phyloP scores from a whole-genome alignment of 352 stramenopile species.

The Globisporangium viniferum region DNA sequence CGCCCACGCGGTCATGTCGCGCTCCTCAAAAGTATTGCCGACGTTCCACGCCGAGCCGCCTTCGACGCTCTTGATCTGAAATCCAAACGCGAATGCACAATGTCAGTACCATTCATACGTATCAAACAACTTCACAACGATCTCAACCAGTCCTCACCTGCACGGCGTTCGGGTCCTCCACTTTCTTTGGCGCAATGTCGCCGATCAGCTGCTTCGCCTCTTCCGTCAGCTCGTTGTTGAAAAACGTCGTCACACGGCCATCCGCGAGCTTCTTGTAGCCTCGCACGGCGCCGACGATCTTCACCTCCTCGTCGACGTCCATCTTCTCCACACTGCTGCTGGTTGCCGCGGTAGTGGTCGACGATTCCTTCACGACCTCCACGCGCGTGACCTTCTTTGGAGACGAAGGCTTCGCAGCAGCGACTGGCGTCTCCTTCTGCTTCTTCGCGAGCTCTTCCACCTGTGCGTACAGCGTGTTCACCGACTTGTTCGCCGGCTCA shows the following conservation, averaged over 20 bases:
- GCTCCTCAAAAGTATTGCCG: slow-evolving; percentile 93
- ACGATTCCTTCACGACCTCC: slow-evolving; percentile 33
- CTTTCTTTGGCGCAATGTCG: slow-evolving; percentile 92
- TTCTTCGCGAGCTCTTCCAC: slow-evolving; percentile 60
- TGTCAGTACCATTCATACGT: background rate
- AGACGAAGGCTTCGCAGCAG: slow-evolving; percentile 7
- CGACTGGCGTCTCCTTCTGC: slow-evolving; percentile 38
- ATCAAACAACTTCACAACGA: too few species aligned
- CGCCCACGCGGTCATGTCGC: slow-evolving; percentile 88
- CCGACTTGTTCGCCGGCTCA: slow-evolving; percentile 75
- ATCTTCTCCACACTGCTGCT: slow-evolving; percentile 14
- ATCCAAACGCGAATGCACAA: background rate
- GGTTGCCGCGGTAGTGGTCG: slow-evolving; percentile 8
- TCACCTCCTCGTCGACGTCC: slow-evolving; percentile 62
- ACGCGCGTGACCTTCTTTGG: slow-evolving; percentile 63
- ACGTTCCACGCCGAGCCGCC: slow-evolving; percentile 92
- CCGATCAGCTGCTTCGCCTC: slow-evolving; percentile 97
- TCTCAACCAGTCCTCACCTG: slow-evolving; percentile 19
- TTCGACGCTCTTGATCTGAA: slow-evolving; percentile 77
- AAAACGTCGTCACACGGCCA: slow-evolving; percentile 98
- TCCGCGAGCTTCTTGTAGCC: slow-evolving; percentile 97
- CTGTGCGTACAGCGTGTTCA: slow-evolving; percentile 57
- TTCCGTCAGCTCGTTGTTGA: slow-evolving; percentile 98
- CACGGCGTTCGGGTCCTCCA: slow-evolving; percentile 64
- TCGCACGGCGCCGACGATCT: slow-evolving; percentile 66